Base-by-base conservation (phyloP, 2,329 filamentous ascomycete species). In the Clonostachys byssicola region DNA sequence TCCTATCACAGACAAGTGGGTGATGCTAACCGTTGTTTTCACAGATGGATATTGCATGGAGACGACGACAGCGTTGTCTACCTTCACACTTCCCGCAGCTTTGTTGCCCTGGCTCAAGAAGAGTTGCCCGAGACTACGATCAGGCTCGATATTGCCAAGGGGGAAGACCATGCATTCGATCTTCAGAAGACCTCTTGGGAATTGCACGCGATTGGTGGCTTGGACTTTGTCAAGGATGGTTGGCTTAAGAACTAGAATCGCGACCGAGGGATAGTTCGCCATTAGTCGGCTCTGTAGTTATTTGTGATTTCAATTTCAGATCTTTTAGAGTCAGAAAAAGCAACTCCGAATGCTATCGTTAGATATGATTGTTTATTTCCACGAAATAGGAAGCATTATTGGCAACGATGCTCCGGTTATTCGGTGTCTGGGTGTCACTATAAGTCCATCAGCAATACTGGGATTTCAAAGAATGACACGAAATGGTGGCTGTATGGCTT, bases 121-220 rank as follows among this genome's bases (percentile, higher is more conserved):
- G 48, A 33, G 3, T 23, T 51, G 1, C 54, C 56, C 0, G 20
- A 52, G 18, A 52, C 48, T 1, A 18, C 2, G 3, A 9, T 59
- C 6, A 20, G 56, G 14, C 53, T 48, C 9, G 56, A 59, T 12
- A 17, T 50, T 0, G 50, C 51, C 3, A 44, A 47, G 12, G 54
- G 54, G 0, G 40, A 55, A 12, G 56, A 58, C 8, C 56, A 59
- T n/a, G 56, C 44, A 1, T 59, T 59, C 35, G 55, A 59, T 6
- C 49, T 51, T 16, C 45, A 53, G 7, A 47, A 51, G 34, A 48
- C 38, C 5, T 51, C 16, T 4, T 59, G 56, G 56, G 48, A 46
- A 2, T 46, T 40, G 2, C 48, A 56, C 16, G 40, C 44, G 5
- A 12, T 34, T 7, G 50, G 51, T 4, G 56, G 54, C 12, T 35